Conservation (phyloP, 1,284 basidiomycete genomes). For the Hypsizygus ulmarius region DNA sequence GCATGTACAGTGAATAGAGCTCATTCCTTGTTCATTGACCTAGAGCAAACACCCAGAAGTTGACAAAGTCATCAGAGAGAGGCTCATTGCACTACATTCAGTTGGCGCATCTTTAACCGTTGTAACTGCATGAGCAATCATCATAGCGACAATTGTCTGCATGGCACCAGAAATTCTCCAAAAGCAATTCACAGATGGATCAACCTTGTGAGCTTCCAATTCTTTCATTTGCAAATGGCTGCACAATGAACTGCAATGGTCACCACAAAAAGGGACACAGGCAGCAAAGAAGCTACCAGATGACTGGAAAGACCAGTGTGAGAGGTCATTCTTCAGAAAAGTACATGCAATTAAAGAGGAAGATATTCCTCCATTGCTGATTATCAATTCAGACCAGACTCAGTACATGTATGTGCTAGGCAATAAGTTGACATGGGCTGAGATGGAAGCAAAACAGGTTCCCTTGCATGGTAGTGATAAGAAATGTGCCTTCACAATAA, state of each 20-base stretch:
- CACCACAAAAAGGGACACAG: slow-evolving; percentile 24
- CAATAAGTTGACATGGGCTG: slow-evolving; percentile 27
- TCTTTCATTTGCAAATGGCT: slow-evolving; percentile 25
- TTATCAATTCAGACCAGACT: slow-evolving; percentile 41
- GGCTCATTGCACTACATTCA: slow-evolving; percentile 18
- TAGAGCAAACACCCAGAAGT: slow-evolving; percentile 20
- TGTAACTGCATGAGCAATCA: slow-evolving; percentile 24
- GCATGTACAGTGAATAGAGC: neutral
- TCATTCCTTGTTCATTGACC: neutral
- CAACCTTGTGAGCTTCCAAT: slow-evolving; percentile 27
- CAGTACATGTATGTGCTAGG: slow-evolving; percentile 28
- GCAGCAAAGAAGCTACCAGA: slow-evolving; percentile 34
- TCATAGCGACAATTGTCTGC: slow-evolving; percentile 23
- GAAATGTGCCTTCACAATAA: slow-evolving; percentile 29
- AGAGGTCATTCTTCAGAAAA: slow-evolving; percentile 21
- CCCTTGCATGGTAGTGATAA: slow-evolving; percentile 26
- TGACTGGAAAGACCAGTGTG: slow-evolving; percentile 28
- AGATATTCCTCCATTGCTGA: slow-evolving; percentile 25
- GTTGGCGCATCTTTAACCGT: slow-evolving; percentile 18
- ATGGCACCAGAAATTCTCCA: slow-evolving; percentile 21
- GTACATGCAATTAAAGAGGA: slow-evolving; percentile 29
- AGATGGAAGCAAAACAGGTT: slow-evolving; percentile 30
- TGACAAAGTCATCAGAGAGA: slow-evolving; percentile 17
- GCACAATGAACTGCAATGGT: slow-evolving; percentile 22
- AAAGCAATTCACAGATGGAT: slow-evolving; percentile 20